phyloP scores from a whole-genome alignment of 352 stramenopile species.

The Pythium aristosporum region DNA sequence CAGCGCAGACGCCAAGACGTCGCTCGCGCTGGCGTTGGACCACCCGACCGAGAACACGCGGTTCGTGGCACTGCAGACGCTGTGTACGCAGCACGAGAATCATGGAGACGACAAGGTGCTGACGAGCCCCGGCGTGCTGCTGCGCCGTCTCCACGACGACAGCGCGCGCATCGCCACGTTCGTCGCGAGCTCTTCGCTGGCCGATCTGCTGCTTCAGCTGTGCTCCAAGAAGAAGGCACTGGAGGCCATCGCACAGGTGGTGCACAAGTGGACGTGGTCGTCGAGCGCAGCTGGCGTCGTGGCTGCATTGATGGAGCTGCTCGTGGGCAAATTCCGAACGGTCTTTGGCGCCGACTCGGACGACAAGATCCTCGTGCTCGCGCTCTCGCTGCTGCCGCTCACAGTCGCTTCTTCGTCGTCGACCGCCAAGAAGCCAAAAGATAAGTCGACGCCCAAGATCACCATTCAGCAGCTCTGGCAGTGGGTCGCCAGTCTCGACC shows the following conservation, averaged over 20 bases:
- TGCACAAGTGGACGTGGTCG: conserved; percentile 48
- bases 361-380: conserved; percentile 58
- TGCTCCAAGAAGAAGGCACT: conserved; percentile 54
- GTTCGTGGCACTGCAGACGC: conserved; percentile 65
- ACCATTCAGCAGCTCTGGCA: conserved; percentile 38
- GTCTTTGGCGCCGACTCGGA: conserved; percentile 33
- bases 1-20: conserved; percentile 62
- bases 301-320: conserved; percentile 48
- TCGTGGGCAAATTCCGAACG: conserved; percentile 47
- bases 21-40: conserved; percentile 72
- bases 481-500: conserved; percentile 50
- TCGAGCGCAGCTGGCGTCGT: conserved; percentile 30
- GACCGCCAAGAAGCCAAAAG: conserved; percentile 27
- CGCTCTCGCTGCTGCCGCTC: conserved; percentile 47
- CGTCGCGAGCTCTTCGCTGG: conserved; percentile 47
- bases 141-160: conserved; percentile 78
- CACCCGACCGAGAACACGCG: conserved; percentile 73
- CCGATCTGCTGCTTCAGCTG: conserved; percentile 55
- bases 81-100: conserved; percentile 56
- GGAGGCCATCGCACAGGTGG: conserved; percentile 44
- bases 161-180: conserved; percentile 66
- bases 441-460: conserved; percentile 10
- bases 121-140: conserved; percentile 49
- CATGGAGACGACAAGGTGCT: conserved; percentile 39
- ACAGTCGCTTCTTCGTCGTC: not conserved